These are phyloP conservation scores for Guadua angustifolia DNA, from an alignment of 176 grass and related monocot species.

Conservation along the genomic window DNA sequence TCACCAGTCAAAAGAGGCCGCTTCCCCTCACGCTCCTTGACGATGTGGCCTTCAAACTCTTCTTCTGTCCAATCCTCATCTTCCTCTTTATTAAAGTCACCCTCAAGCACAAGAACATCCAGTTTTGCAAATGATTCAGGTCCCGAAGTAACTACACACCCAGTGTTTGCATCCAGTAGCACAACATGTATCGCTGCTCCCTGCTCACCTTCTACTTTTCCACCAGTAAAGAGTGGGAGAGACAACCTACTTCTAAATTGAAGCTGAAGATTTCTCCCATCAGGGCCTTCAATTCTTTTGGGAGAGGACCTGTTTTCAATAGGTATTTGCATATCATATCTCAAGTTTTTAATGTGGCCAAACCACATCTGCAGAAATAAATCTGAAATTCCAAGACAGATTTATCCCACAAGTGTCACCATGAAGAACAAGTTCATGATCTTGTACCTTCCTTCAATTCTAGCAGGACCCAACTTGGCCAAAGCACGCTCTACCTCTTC, in stretches of 20 bases:
- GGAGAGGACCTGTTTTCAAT: conserved; percentile 72
- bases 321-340: conserved; percentile 24
- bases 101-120: conserved; percentile 88
- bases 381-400: conserved; percentile 21
- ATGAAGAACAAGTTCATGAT: conserved; percentile 27
- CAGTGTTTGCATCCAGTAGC: conserved; percentile 69
- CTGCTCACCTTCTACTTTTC: conserved; percentile 94
- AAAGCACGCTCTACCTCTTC: conserved; percentile 99
- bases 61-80: conserved; percentile 88
- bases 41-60: conserved; percentile 75
- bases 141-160: conserved; percentile 63
- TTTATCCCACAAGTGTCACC: background rate
- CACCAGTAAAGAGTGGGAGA: conserved; percentile 87
- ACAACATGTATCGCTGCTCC: conserved; percentile 89
- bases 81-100: conserved; percentile 88
- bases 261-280: conserved; percentile 85
- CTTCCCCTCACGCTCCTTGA: conserved; percentile 94
- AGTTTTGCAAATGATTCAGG: conserved; percentile 82
- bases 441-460: conserved; percentile 83
- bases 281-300: conserved; percentile 83
- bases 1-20: conserved; percentile 92
- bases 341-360: conserved; percentile 22
- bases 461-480: conserved; percentile 83
- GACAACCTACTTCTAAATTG: conserved; percentile 70
- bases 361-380: conserved; percentile 24